These are phyloP conservation scores for Fraxinus ornus DNA, from an alignment of 305 asterid genomes.

Conservation along the genomic window DNA sequence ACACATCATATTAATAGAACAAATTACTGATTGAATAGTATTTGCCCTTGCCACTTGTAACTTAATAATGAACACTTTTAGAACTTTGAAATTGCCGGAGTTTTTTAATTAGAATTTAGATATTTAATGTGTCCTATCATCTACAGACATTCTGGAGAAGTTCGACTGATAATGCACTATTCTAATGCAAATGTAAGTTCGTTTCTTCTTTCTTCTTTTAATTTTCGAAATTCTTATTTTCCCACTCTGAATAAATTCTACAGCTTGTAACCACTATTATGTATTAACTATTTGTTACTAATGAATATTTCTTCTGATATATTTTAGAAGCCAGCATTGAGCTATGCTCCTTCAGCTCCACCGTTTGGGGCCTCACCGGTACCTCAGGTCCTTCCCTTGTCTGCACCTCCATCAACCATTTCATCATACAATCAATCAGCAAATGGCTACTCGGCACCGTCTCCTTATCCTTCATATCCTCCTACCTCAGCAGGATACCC, in stretches of 20 bases:
- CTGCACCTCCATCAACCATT: slow-evolving; percentile 46
- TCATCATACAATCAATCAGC: slow-evolving; percentile 33
- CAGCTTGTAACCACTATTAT: neutral
- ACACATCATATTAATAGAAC: neutral
- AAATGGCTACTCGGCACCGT: slow-evolving; percentile 31
- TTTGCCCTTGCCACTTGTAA: neutral
- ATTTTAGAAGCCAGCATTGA: slow-evolving; percentile 64
- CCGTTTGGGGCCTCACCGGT: slow-evolving; percentile 32
- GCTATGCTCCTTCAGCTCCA: slow-evolving; percentile 59
- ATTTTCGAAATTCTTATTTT: neutral
- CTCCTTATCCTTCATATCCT: slow-evolving; percentile 47
- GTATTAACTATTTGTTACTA: neutral
- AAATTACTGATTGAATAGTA: neutral
- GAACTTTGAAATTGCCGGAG: neutral
- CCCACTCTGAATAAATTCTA: neutral
- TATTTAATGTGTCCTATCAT: slow-evolving; percentile 19
- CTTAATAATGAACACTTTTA: neutral
- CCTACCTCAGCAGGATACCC: slow-evolving; percentile 41
- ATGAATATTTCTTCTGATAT: neutral
- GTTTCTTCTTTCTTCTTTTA: neutral
- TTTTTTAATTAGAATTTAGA: neutral
- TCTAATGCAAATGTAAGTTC: slow-evolving; percentile 62
- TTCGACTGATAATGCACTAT: slow-evolving; percentile 81
- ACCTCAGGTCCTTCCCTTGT: slow-evolving; percentile 41
- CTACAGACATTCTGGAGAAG: slow-evolving; percentile 84